Evolutionary conservation across 2,329 filamentous ascomycete species (phyloP).

Genomic region (Penicillium hordei): DNA sequence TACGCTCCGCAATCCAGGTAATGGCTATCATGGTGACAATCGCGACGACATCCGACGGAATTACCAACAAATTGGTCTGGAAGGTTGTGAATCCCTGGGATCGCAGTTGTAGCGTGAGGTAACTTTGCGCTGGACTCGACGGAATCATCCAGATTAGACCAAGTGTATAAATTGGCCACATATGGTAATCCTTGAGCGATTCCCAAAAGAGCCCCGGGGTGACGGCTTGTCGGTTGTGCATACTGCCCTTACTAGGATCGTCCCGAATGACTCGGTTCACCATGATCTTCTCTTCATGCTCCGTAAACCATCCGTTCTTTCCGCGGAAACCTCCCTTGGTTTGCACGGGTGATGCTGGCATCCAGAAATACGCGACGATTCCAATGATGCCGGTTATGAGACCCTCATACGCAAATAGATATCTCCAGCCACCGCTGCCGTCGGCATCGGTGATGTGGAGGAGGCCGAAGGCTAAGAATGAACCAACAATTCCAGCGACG

Average conservation of each 20-base stretch:
- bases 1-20: constrained; percentile 52
- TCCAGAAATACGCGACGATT: constrained; percentile 48
- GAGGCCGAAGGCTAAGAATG: constrained; percentile 2
- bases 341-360: constrained; percentile 61
- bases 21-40: constrained; percentile 55
- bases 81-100: constrained; percentile 54
- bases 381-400: constrained; percentile 1
- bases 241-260: constrained; percentile 54
- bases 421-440: constrained; percentile 1
- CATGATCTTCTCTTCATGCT: constrained; percentile 65
- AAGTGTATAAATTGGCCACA: constrained; percentile 54
- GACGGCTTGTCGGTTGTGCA: constrained; percentile 57
- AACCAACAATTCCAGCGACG: constrained; percentile 53
- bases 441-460: constrained; percentile 1
- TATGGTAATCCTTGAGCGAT: constrained; percentile 52
- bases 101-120: constrained; percentile 41
- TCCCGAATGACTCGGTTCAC: constrained; percentile 59
- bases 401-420: constrained; percentile 3
- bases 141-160: constrained; percentile 42
- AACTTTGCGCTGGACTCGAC: constrained; percentile 22
- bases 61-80: constrained; percentile 51
- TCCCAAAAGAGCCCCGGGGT: constrained; percentile 45
- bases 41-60: constrained; percentile 54
- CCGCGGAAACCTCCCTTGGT: constrained; percentile 61
- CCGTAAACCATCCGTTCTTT: constrained; percentile 62